These are phyloP conservation scores for Candida stauntonica DNA, from an alignment of 805 yeast species.

Conservation along the genomic window DNA sequence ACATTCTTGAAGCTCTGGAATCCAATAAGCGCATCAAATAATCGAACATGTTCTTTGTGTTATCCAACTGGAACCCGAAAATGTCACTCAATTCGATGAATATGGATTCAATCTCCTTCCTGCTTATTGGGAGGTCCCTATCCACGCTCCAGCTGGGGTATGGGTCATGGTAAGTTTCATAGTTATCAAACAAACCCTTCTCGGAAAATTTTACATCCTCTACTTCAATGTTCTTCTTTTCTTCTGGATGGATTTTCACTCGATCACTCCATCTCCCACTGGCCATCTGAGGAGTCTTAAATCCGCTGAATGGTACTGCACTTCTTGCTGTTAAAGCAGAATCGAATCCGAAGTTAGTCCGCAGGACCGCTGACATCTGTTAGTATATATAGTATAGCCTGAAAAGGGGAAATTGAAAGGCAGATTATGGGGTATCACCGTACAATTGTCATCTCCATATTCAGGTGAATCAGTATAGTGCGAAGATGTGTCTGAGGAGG, in stretches of 20 bases:
- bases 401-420: background rate
- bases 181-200: slow-evolving; percentile 37
- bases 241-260: slow-evolving; percentile 31
- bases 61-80: slow-evolving; percentile 70
- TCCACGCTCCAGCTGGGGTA: slow-evolving; percentile 50
- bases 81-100: slow-evolving; percentile 47
- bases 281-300: slow-evolving; percentile 89
- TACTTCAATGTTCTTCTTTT: slow-evolving; percentile 8
- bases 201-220: slow-evolving; percentile 38
- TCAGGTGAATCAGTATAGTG: slow-evolving; percentile 30
- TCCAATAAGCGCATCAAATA: slow-evolving; percentile 57
- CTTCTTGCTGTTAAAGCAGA: slow-evolving; percentile 30
- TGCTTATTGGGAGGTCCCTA: slow-evolving; percentile 41
- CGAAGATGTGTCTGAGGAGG: slow-evolving; percentile 18
- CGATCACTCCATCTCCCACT: slow-evolving; percentile 58
- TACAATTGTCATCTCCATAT: slow-evolving; percentile 22
- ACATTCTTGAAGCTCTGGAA: slow-evolving; percentile 64
- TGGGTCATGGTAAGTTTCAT: slow-evolving; percentile 40
- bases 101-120: slow-evolving; percentile 51
- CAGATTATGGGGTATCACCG: slow-evolving; percentile 1
- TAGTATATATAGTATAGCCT: background rate
- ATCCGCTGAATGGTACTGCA: slow-evolving; percentile 81
- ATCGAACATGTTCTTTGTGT: slow-evolving; percentile 62
- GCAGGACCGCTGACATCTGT: slow-evolving; percentile 10
- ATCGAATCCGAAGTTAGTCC: slow-evolving; percentile 19